A percentile compares a stretch with the other conserved stretches of the same genome.
Conservation (phyloP, 1,139 yeast species). For the Pichia sp. region DNA sequence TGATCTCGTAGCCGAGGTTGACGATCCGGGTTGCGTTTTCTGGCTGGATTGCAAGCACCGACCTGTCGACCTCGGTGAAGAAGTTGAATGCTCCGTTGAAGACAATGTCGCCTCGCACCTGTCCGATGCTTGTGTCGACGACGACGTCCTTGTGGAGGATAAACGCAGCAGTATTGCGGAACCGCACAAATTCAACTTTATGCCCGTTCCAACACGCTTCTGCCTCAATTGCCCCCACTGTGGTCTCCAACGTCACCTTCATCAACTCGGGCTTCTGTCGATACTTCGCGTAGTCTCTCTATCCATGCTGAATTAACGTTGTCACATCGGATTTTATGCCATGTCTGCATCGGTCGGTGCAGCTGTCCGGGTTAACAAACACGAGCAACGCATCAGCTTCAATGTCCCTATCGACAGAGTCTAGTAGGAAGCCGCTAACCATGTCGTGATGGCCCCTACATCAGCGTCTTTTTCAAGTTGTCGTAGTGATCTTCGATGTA, state of each 20-base stretch:
- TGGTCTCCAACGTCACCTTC: constrained; percentile 23
- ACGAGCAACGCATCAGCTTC: constrained; percentile 27
- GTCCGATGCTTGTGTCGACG: constrained; percentile 23
- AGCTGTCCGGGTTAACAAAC: constrained; percentile 28
- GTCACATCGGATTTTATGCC: constrained; percentile 28
- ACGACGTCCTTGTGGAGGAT: constrained; percentile 20
- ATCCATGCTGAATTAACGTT: constrained; percentile 21
- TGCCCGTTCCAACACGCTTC: constrained; percentile 27
- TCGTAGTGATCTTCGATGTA: too few relatives aligned
- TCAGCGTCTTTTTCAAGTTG: too few relatives aligned
- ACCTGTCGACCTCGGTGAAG: constrained; percentile 20
- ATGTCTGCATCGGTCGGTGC: constrained; percentile 31
- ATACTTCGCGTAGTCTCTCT: constrained; percentile 22
- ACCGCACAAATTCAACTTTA: constrained; percentile 25
- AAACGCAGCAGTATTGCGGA: constrained; percentile 27
- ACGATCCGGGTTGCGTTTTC: constrained; percentile 21
- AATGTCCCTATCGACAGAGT: constrained; percentile 1
- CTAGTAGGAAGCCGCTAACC: too few relatives aligned
- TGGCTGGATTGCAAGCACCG: constrained; percentile 17
- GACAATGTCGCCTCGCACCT: constrained; percentile 27
- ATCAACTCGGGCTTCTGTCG: constrained; percentile 24
- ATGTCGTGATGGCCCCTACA: too few relatives aligned
- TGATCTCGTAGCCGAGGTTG: constrained; percentile 21
- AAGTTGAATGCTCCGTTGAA: constrained; percentile 30
- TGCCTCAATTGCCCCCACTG: constrained; percentile 24